Conservation (phyloP, 2,329 filamentous ascomycete genomes). For the Myriangium duriaei region DNA sequence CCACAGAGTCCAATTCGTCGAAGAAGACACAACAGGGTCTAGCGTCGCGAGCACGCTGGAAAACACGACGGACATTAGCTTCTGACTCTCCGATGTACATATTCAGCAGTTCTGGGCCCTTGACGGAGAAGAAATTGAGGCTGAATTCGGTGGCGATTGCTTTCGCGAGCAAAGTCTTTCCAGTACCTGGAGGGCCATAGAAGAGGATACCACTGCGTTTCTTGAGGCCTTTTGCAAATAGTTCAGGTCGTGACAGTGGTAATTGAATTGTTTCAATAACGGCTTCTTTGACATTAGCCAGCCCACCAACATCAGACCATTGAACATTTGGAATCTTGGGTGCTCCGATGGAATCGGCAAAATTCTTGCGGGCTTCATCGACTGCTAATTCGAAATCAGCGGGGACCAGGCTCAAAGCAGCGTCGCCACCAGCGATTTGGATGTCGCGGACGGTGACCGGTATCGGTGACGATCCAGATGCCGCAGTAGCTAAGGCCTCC, state of each 20-base stretch:
- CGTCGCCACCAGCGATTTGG: conserved; percentile 72
- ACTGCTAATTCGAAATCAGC: conserved; percentile 86
- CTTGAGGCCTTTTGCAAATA: conserved; percentile 96
- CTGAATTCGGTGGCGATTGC: conserved; percentile 90
- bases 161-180: conserved; percentile 85
- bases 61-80: conserved; percentile 79
- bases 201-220: conserved; percentile 90
- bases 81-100: conserved; percentile 96
- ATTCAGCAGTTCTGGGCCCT: conserved; percentile 81
- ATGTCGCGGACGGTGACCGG: conserved; percentile 59
- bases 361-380: conserved; percentile 91
- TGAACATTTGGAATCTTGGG: conserved; percentile 96
- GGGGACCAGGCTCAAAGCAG: conserved; percentile 65
- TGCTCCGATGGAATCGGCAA: conserved; percentile 91
- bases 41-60: conserved; percentile 75
- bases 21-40: conserved; percentile 87
- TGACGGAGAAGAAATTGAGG: conserved; percentile 88
- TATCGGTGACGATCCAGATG: conserved; percentile 20
- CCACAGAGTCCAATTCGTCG: conserved; percentile 84
- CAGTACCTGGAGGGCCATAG: conserved; percentile 81
- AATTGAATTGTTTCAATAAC: conserved; percentile 93
- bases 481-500: conserved; percentile 51
- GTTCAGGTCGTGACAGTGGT: conserved; percentile 77
- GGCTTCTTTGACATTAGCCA: conserved; percentile 92
- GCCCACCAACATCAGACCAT: conserved; percentile 90